phyloP scores from a whole-genome alignment of 768 basidiomycete species.

The Cystoderma amianthinum region DNA sequence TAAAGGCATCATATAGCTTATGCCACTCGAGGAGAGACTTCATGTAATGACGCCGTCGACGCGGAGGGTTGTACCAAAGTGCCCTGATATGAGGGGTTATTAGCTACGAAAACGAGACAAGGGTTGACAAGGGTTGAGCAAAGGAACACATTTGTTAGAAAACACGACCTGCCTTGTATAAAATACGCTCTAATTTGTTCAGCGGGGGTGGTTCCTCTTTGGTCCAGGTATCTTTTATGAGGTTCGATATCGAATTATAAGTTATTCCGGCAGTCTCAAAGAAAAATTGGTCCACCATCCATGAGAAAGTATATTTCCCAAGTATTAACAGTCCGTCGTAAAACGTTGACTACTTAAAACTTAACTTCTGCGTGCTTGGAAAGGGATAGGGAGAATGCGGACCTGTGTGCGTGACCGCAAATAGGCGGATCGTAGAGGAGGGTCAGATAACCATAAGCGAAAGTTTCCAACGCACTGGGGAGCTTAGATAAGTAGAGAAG shows the following conservation, averaged over 20 bases:
- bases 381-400: conserved; percentile 1
- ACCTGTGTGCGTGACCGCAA: conserved; percentile 63
- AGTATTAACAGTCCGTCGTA: conserved; percentile 51
- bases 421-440: conserved; percentile 41
- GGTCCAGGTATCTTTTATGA: too few species aligned
- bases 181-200: conserved; percentile 27
- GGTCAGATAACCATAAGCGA: conserved; percentile 36
- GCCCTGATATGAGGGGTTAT: conserved; percentile 52
- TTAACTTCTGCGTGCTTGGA: conserved; percentile 4
- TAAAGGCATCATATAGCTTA: conserved; percentile 42
- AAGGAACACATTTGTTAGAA: conserved; percentile 2
- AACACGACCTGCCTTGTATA: conserved; percentile 30
- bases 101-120: conserved; percentile 30
- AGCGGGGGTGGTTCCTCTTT: conserved; percentile 35
- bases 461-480: conserved; percentile 40
- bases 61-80: conserved; percentile 62
- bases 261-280: conserved; percentile 52
- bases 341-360: conserved; percentile 44
- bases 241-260: conserved; percentile 41
- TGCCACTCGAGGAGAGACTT: conserved; percentile 67
- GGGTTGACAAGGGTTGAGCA: conserved; percentile 5
- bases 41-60: conserved; percentile 58
- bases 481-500: not conserved
- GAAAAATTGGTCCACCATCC: conserved; percentile 62
- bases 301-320: conserved; percentile 38